Base-by-base conservation (phyloP, 2,329 filamentous ascomycete genomes). In the Diaporthe nobilis region DNA sequence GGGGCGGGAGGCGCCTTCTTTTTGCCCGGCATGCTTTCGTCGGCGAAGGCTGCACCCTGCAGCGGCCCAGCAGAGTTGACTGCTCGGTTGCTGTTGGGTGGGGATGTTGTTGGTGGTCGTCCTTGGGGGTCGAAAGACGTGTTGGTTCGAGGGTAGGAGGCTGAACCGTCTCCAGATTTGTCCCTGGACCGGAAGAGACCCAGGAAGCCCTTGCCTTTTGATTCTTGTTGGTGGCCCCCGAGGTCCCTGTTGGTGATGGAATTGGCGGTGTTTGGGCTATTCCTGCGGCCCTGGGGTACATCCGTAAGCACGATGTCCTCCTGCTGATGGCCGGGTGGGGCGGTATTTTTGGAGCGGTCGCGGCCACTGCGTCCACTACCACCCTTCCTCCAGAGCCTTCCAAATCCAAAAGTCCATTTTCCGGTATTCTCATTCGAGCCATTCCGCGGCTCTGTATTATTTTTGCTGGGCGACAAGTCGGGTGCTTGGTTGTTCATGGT, bases 381-480 rank as follows among this genome's bases (percentile, higher is more conserved):
- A 25, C 71, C 71, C 25, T 47, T 73, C 58, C 71, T 73, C 71
- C 71, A 73, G 17, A 37, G 49, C 71, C 71, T 57, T 34, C 71
- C 58, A 60, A 65, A 57, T 47, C 71, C 58, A 73, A 37, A 47
- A 44, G 31, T 47, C 58, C 58, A 65, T 25, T 44, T 57, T 55
- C 44, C 71, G 4, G 58, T 0, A 10, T 25, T 63, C 22, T 51
- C 37, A 13, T 51, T 31, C 28, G 42, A 65, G 51, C 57, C 28
- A 42, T 3, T 34, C 34, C n/a, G 47, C 39, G 58, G 49, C 58
- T 28, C 34, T 44, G 71, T 1, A 37, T 34, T 47, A 55, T 57
- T 73, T 65, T 73, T 73, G 71, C 71, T 73, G 71, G 71, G 58
- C 71, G 71, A 57, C 71, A 39, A 65, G 47, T 73, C 49, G 58